These are phyloP conservation scores for Suhomyces faveliae DNA, from an alignment of 805 yeast species.

Conservation along the genomic window DNA sequence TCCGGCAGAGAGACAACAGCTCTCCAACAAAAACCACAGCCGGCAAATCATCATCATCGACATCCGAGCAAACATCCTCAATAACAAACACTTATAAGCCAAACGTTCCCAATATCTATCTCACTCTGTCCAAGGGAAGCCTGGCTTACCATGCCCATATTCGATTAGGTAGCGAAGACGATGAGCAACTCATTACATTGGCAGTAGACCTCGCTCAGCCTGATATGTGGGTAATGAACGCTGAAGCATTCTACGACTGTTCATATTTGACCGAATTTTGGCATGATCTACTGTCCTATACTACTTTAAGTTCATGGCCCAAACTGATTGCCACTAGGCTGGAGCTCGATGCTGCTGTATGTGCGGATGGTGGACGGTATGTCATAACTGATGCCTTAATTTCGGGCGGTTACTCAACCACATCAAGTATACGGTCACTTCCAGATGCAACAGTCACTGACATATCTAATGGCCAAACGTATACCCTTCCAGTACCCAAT, in stretches of 20 bases:
- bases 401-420: constrained; percentile 5
- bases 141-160: constrained; percentile 17
- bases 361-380: constrained; percentile 31
- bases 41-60: not conserved
- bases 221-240: constrained; percentile 38
- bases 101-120: constrained; percentile 5
- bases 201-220: constrained; percentile 33
- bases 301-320: constrained; percentile 3
- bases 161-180: constrained; percentile 2
- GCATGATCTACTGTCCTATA: constrained; percentile 8
- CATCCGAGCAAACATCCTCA: not conserved
- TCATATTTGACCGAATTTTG: constrained; percentile 18
- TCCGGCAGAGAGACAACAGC: not conserved
- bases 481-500: constrained; percentile 29
- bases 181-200: not conserved
- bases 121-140: constrained; percentile 16
- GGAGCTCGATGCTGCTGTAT: constrained; percentile 23
- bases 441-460: constrained; percentile 11
- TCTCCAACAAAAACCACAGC: not conserved
- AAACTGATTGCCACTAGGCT: constrained; percentile 18
- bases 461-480: constrained; percentile 15
- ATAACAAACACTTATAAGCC: not conserved
- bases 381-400: not conserved
- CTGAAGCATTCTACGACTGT: constrained; percentile 25
- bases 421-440: constrained; percentile 9